A percentile compares a stretch with the other conserved stretches of the same genome.
Conservation (phyloP, 202 grass and related monocot genomes). For the Eragrostis tef region DNA sequence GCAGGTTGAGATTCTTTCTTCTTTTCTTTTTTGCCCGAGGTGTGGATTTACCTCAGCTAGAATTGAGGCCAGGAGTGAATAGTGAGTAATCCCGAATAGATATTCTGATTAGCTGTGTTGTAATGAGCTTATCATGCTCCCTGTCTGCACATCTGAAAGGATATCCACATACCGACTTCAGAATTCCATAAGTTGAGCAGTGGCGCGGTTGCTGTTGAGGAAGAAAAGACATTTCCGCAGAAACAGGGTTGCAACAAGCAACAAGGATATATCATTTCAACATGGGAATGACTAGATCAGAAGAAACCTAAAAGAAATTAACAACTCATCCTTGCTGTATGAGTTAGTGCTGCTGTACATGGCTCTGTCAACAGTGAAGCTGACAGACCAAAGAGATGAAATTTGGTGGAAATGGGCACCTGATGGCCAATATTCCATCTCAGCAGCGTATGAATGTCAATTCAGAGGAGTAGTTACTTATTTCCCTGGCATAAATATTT, state of each 20-base stretch:
- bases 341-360: too few species aligned
- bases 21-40: constrained; percentile 13
- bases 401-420: too few species aligned
- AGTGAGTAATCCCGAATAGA: constrained; percentile 46
- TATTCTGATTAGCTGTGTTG: constrained; percentile 41
- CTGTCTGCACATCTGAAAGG: constrained; percentile 37
- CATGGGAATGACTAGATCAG: background rate
- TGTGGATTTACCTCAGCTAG: constrained; percentile 58
- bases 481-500: too few species aligned
- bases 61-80: constrained; percentile 45
- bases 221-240: background rate
- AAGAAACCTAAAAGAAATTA: too few species aligned
- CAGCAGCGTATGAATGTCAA: too few species aligned
- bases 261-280: constrained; percentile 1
- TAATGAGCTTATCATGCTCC: constrained; percentile 50
- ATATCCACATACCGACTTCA: background rate
- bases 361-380: too few species aligned
- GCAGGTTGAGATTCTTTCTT: constrained; percentile 48
- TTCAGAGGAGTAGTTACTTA: too few species aligned
- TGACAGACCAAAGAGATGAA: too few species aligned
- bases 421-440: too few species aligned
- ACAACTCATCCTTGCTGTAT: too few species aligned
- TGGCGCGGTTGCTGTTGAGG: background rate
- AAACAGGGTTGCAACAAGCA: background rate
- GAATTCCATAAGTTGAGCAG: background rate